Evolutionary conservation across 805 yeast species (phyloP).

Genomic region (Myxozyma lipomycoides): DNA sequence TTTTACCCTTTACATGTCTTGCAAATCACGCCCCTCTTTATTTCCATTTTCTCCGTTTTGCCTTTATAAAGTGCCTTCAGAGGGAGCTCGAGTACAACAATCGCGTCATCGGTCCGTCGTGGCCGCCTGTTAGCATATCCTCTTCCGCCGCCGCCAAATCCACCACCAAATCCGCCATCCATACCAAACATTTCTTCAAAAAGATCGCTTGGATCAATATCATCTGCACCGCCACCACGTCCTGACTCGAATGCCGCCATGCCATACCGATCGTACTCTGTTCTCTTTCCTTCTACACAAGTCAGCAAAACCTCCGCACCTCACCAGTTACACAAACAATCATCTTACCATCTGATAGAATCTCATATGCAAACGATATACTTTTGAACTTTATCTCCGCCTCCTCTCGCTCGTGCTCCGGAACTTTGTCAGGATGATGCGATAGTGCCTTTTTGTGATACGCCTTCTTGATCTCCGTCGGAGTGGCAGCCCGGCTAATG

Average conservation of each 20-base stretch:
- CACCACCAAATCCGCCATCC: conserved; percentile 9
- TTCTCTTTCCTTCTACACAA: conserved; percentile 30
- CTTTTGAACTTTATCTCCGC: conserved; percentile 82
- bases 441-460: conserved; percentile 77
- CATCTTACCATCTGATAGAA: conserved; percentile 57
- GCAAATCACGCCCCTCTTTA: conserved; percentile 72
- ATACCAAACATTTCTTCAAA: conserved; percentile 58
- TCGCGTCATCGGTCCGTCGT: conserved; percentile 61
- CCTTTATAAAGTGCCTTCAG: conserved; percentile 78
- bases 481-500: conserved; percentile 59
- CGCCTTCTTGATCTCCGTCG: conserved; percentile 73
- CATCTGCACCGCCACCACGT: conserved; percentile 41
- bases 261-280: conserved; percentile 39
- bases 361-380: conserved; percentile 80
- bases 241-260: conserved; percentile 29
- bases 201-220: conserved; percentile 46
- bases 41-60: conserved; percentile 66
- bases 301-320: not conserved
- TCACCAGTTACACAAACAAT: not conserved
- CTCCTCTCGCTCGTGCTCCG: conserved; percentile 60
- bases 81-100: conserved; percentile 58
- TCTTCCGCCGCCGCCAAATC: conserved; percentile 29
- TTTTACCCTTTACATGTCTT: conserved; percentile 58
- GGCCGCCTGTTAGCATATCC: conserved; percentile 29
- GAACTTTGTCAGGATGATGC: conserved; percentile 86